These are phyloP conservation scores for Cercospora beticola DNA, from an alignment of 2,329 filamentous ascomycete species.

Conservation along the genomic window DNA sequence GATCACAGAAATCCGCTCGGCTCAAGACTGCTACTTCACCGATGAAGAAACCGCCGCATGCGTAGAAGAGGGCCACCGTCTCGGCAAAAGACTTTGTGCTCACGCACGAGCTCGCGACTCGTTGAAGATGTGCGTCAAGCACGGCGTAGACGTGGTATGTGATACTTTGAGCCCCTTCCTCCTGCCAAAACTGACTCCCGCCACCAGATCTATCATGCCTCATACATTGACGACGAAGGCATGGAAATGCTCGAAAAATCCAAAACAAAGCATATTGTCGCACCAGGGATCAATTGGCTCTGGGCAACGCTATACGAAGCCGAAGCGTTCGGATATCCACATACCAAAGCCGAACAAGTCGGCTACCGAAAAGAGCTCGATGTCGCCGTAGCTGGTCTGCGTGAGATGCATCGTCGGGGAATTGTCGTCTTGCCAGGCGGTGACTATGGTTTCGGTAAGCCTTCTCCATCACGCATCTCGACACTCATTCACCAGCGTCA, in stretches of 20 bases:
- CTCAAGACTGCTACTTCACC: slow-evolving; percentile 49
- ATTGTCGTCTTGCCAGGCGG: slow-evolving; percentile 49
- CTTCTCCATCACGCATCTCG: background rate
- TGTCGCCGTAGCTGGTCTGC: slow-evolving; percentile 41
- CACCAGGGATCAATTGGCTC: slow-evolving; percentile 48
- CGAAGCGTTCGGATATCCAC: slow-evolving; percentile 45
- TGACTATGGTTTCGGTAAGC: slow-evolving; percentile 47
- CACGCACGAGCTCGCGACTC: slow-evolving; percentile 44
- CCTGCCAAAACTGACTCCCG: background rate
- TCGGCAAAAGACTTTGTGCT: slow-evolving; percentile 45
- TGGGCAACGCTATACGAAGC: slow-evolving; percentile 43
- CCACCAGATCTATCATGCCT: slow-evolving; percentile 47
- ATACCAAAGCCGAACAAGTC: slow-evolving; percentile 45
- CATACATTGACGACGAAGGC: slow-evolving; percentile 47
- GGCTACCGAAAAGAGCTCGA: slow-evolving; percentile 49
- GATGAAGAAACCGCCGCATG: slow-evolving; percentile 50
- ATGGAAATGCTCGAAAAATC: slow-evolving; percentile 44
- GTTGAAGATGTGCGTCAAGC: slow-evolving; percentile 46
- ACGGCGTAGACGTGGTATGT: slow-evolving; percentile 51
- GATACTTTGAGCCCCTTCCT: slow-evolving; percentile 32
- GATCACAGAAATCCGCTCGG: slow-evolving; percentile 35
- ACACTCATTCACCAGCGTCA: no score
- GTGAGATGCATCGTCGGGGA: slow-evolving; percentile 49
- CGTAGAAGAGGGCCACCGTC: slow-evolving; percentile 49
- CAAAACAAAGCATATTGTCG: slow-evolving; percentile 45